Base-by-base conservation (phyloP, 495 filamentous ascomycete genomes). In the Terfezia claveryi region DNA sequence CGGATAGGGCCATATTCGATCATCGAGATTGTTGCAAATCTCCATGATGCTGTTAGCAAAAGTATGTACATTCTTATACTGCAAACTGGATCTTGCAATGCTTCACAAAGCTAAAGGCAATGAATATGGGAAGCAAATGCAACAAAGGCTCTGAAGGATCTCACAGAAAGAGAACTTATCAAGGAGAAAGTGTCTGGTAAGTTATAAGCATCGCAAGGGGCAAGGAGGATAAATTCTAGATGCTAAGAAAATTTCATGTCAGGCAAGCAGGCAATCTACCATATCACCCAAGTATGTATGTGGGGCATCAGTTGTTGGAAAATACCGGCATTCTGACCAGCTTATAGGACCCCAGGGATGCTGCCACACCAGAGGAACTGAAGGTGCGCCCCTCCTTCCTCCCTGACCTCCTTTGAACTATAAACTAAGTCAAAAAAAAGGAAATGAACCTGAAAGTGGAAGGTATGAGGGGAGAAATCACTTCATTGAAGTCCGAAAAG, bases 21-120 rank as follows among this genome's bases (percentile, higher is more conserved):
- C 41, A 62, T 56, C 55, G 63, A 66, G 36, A 56, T 66, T 7
- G 62, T 64, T 57, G 52, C 63, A 11, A 66, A 66, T 41, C 57
- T 66, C 49, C 63, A 66, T 38, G 64, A 65, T 54, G 60, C 58
- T 44, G 62, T 66, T 51, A 65, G 63, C 41, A 66, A 66, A 59
- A 52, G 63, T 65, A n/a, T 17, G 60, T 59, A 54, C 10, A 50
- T 50, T 1, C 16, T 16, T 32, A 5, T 32, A 32, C 27, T 32
- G 27, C 27, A 32, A 32, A 5, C 27, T 32, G 27, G 27, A 32
- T 32, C 7, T 32, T 32, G 27, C 27, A 32, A 32, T 32, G 27
- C 1, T 32, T 32, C 27, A 32, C 27, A 4, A 32, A 4, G 27
- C 27, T 32, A 32, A 32, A 32, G 27, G 27, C 27, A 32, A 32